Evolutionary conservation across 2,329 filamentous ascomycete genomes (phyloP), one percentile per base, ranked within the genome.

Genomic region (Ophiognomonia clavigignenti-juglandacearum): DNA sequence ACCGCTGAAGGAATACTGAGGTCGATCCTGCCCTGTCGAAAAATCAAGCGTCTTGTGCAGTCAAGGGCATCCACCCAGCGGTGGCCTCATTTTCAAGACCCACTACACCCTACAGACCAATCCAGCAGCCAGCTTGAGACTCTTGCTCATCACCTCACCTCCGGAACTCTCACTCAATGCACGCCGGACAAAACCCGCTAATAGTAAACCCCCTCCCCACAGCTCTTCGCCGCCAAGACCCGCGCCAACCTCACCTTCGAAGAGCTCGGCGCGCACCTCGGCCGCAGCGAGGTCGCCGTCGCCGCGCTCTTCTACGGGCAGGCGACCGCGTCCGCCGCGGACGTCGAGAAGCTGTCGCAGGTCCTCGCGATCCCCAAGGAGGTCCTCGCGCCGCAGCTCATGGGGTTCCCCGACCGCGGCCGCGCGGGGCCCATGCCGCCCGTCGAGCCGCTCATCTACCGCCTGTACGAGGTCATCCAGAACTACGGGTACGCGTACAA

Each of bases 401-500:
- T 73, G 27, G 85, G 82, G 0, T 91, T 87, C 60, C 91, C 90
- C 0, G 88, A 96, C 64, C 80, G 91, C 3, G 91, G 91, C 27
- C 75, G 82, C 44, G 78, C 83, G 0, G 80, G 88, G 1, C 85
- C 89, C 48, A 91, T 93, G 87, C 88, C 88, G 1, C 88, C 88
- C 0, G 83, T 80, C 50, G 89, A 95, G 63, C 89, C 89, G 4
- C 68, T 95, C 56, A 91, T 96, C 61, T 97, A 97, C 66, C 76
- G 92, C 3, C 66, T 96, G 50, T 96, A 89, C 65, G 92, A 97
- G 74, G 86, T 96, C 62, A 85, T 97, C 53, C 91, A 96, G 71
- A 97, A 96, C 66, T 96, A 96, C 61, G 92, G 92, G 1, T 95
- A 96, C 65, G 88, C 91, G 1, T 96, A 95, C 70, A 96, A 96